A percentile compares a stretch with the other conserved stretches of the same genome.
These are phyloP conservation scores for Colletotrichum liriopes DNA, from an alignment of 2,329 filamentous ascomycete genomes.

Conservation along the genomic window DNA sequence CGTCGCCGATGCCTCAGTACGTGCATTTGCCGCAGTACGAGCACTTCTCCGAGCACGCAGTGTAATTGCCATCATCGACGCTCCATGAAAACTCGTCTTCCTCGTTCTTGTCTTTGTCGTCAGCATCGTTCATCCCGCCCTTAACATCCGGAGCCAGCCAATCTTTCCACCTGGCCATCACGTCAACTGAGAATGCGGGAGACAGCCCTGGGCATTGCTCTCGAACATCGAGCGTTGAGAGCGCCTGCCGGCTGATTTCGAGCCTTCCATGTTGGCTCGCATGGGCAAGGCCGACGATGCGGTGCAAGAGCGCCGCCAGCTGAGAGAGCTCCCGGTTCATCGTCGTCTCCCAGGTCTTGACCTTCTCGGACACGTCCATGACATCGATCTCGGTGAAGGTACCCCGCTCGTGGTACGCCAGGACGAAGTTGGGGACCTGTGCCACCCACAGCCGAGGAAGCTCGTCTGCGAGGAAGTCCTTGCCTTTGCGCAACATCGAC, in stretches of 20 bases:
- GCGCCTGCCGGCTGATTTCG: constrained; percentile 29
- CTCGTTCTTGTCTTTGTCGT: not conserved
- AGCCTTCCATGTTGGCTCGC: constrained; percentile 12
- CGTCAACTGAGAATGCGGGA: constrained; percentile 11
- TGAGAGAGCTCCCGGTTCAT: constrained; percentile 50
- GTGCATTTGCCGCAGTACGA: constrained; percentile 42
- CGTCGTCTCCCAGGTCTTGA: constrained; percentile 56
- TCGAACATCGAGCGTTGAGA: constrained; percentile 4
- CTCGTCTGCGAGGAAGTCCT: constrained; percentile 53
- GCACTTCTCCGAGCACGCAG: constrained; percentile 39
- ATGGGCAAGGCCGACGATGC: constrained; percentile 30
- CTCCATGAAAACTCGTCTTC: constrained; percentile 20
- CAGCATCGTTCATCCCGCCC: not conserved
- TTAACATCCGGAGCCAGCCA: constrained; percentile 5
- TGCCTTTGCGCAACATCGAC: constrained; percentile 45
- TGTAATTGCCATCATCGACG: constrained; percentile 32
- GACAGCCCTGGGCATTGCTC: constrained; percentile 22
- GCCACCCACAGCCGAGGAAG: constrained; percentile 60
- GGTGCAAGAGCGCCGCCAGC: constrained; percentile 48
- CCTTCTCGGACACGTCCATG: constrained; percentile 49
- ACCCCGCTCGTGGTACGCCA: constrained; percentile 58
- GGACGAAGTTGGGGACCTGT: constrained; percentile 57
- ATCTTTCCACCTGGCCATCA: constrained; percentile 11
- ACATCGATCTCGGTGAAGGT: constrained; percentile 56
- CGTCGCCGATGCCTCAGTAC: constrained; percentile 16